Evolutionary conservation across 2,329 filamentous ascomycete genomes (phyloP).

Genomic region (Arthrinium phaeospermum): DNA sequence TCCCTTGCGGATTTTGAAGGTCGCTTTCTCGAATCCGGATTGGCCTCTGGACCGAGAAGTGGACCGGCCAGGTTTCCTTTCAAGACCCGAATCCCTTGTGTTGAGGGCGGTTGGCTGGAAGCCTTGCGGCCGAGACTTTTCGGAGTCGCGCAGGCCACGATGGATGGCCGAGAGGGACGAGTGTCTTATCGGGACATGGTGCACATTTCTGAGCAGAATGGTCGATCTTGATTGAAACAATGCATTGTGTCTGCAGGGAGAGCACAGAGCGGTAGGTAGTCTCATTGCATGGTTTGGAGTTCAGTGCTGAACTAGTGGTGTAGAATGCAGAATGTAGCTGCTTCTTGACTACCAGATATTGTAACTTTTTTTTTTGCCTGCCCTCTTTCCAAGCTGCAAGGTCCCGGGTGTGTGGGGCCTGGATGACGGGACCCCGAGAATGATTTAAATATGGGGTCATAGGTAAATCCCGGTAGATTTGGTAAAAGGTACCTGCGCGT

Average conservation of each 20-base stretch:
- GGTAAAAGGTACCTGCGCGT: not conserved
- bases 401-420: not conserved
- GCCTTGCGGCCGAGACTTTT: conserved; percentile 41
- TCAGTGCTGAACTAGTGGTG: conserved; percentile 16
- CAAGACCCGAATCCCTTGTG: conserved; percentile 33
- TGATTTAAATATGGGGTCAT: not conserved
- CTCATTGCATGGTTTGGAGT: conserved; percentile 36
- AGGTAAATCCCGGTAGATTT: not conserved
- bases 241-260: conserved; percentile 35
- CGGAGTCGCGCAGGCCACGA: conserved; percentile 61
- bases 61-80: conserved; percentile 24
- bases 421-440: conserved; percentile 8
- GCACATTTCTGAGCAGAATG: conserved; percentile 21
- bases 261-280: conserved; percentile 34
- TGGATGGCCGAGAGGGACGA: conserved; percentile 74
- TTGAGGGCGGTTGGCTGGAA: conserved; percentile 36
- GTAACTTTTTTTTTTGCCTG: not conserved
- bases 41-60: conserved; percentile 26
- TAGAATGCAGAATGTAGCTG: not conserved
- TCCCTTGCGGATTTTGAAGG: conserved; percentile 49
- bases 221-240: conserved; percentile 25
- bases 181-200: conserved; percentile 41
- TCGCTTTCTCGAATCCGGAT: conserved; percentile 29
- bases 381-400: not conserved
- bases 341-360: not conserved